These are phyloP conservation scores for Aaosphaeria pasadenensis DNA, from an alignment of 2,329 filamentous ascomycete species.

Conservation along the genomic window DNA sequence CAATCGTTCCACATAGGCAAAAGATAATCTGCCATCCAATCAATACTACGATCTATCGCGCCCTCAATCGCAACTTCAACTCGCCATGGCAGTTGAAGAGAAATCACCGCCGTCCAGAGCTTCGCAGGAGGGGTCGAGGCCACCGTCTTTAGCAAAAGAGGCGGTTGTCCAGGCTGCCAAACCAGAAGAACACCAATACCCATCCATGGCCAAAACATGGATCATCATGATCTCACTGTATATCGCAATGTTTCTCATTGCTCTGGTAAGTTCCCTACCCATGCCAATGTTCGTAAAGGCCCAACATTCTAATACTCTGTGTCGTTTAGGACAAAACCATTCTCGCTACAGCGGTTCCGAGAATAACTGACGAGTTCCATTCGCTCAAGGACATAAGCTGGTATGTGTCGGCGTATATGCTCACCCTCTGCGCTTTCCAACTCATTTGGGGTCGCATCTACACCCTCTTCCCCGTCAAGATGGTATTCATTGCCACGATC, in stretches of 20 bases:
- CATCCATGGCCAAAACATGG: conserved; percentile 9
- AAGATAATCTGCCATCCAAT: no score
- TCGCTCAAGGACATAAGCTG: conserved; percentile 46
- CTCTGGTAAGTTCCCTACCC: conserved; percentile 8
- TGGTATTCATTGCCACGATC: conserved; percentile 34
- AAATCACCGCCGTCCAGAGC: no score
- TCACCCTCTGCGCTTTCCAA: conserved; percentile 13
- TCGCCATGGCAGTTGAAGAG: no score
- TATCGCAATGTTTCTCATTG: conserved; percentile 23
- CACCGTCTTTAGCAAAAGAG: no score
- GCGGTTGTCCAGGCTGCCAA: neutral
- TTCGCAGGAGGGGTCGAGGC: no score
- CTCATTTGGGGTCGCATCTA: conserved; percentile 42
- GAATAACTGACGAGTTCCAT: conserved; percentile 46
- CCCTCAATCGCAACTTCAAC: no score
- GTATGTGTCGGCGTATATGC: conserved; percentile 40
- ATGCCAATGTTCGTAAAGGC: neutral
- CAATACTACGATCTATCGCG: no score
- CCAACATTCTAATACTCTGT: neutral
- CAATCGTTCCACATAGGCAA: no score
- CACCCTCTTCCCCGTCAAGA: conserved; percentile 41
- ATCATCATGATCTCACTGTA: conserved; percentile 21
- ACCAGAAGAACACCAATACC: conserved; percentile 2
- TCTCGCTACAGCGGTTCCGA: conserved; percentile 45
- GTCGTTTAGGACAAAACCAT: conserved; percentile 14